Conservation (phyloP, 345 rosid species). For the Murraya koenigii region DNA sequence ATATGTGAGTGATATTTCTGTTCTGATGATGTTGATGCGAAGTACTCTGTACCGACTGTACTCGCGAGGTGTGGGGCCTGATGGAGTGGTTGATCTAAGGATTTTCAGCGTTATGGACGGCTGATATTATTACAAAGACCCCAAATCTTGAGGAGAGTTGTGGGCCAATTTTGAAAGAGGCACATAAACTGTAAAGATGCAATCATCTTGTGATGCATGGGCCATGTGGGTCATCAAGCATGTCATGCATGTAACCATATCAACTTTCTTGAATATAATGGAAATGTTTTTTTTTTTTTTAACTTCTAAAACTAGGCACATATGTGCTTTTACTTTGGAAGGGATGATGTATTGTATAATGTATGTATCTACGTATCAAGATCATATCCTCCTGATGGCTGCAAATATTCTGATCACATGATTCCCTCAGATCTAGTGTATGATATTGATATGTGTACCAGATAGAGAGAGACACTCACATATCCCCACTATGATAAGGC, state of each 20-base stretch:
- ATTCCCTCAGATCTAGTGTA: not conserved
- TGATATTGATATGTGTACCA: not conserved
- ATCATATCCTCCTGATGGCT: not conserved
- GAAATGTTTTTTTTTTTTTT: no score
- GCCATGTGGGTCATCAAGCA: not conserved
- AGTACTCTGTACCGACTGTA: not conserved
- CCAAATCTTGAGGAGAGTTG: conserved; percentile 5
- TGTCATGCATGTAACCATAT: no score
- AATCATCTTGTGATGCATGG: not conserved
- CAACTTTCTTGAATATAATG: no score
- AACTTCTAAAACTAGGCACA: not conserved
- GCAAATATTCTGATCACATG: not conserved
- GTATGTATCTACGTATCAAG: not conserved
- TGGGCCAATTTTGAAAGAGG: not conserved
- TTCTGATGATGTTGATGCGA: not conserved
- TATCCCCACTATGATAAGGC: conserved; percentile 15
- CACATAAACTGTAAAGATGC: not conserved
- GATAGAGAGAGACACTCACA: not conserved
- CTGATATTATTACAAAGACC: not conserved
- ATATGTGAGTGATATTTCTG: not conserved
- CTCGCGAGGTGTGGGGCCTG: not conserved
- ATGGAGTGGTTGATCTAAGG: not conserved
- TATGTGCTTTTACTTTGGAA: not conserved
- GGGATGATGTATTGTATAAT: no score
- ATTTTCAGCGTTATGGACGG: conserved; percentile 14